phyloP scores from a whole-genome alignment of 140 eudicot species.

The Cichorium intybus region DNA sequence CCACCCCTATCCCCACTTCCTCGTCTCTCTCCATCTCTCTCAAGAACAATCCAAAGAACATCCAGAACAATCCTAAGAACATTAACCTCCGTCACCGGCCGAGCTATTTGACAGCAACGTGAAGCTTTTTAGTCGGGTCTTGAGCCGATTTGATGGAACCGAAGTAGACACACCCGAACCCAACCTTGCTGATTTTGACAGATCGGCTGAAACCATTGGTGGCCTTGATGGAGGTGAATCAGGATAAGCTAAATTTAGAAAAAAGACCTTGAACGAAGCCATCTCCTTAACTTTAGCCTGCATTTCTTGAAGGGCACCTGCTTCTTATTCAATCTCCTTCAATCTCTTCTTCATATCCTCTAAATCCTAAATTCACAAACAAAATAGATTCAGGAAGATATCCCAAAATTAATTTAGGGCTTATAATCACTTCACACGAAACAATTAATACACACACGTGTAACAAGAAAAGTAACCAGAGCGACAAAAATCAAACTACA shows the following conservation, averaged over 20 bases:
- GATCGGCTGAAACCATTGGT: conserved; percentile 69
- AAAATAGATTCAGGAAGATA: background rate
- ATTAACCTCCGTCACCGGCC: conserved; percentile 84
- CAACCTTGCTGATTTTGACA: conserved; percentile 83
- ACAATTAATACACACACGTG: conserved; percentile 6
- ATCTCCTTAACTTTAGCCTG: no score
- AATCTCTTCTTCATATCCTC: no score
- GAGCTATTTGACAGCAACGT: conserved; percentile 84
- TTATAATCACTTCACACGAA: conserved; percentile 18
- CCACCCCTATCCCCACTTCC: no score
- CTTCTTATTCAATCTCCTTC: conserved; percentile 62
- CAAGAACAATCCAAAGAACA: no score
- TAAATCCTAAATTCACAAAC: conserved; percentile 29
- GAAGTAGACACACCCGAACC: conserved; percentile 80
- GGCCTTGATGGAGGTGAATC: no score
- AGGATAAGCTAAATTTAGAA: background rate
- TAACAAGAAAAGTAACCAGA: no score
- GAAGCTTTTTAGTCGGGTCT: conserved; percentile 51
- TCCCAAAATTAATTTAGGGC: conserved; percentile 20
- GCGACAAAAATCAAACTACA: background rate
- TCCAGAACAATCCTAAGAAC: conserved; percentile 79
- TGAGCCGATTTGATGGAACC: conserved; percentile 61
- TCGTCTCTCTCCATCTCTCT: no score
- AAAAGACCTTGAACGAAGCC: conserved; percentile 52
- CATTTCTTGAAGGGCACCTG: no score